Base-by-base conservation (phyloP, 2,329 filamentous ascomycete species). In the Balansia obtecta region DNA sequence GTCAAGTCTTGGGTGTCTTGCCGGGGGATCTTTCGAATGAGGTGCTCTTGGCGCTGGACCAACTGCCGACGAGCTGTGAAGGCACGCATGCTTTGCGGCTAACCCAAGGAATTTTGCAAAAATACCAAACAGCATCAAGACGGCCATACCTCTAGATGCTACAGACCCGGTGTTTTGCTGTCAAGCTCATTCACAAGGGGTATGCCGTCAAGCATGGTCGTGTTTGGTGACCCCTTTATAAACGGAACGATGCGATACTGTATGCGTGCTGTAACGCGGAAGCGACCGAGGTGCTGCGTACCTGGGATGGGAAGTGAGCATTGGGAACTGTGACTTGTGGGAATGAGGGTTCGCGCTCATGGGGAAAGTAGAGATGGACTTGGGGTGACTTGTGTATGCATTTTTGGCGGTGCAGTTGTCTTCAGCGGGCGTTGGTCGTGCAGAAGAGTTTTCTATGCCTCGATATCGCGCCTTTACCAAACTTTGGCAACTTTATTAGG, bases 101-200 rank as follows among this genome's bases (percentile, higher is more conserved):
- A n/a, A n/a, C n/a, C n/a, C n/a, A n/a, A n/a, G n/a, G n/a, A n/a
- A n/a, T n/a, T n/a, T n/a, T n/a, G n/a, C n/a, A 22, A 22, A 33
- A 51, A 6, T n/a, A n/a, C n/a, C n/a, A 50, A 45, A 51, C 66
- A 91, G 89, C 53, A 93, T 96, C 63, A 95, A 95, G 65, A 97
- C 96, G 71, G 93, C 91, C 32, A 80, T 85, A 45, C 91, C 91
- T 8, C 71, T 84, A 22, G 76, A 85, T 56, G 68, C 76, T 1
- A 70, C 79, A 27, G 77, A 72, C 27, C 91, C 91, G 32, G 73
- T 98, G 52, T 97, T n/a, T 98, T 65, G 93, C 94, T 13, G 88
- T 98, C 68, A 98, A 98, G 68, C 88, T 98, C 69, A 96, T 98
- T 65, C 91, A 98, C 72, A 98, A 98, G 71, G 85, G 86, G 56